Evolutionary conservation across 1,284 basidiomycete species (phyloP), one percentile per base, ranked within the genome.

Genomic region (Rhodotorula sp.): DNA sequence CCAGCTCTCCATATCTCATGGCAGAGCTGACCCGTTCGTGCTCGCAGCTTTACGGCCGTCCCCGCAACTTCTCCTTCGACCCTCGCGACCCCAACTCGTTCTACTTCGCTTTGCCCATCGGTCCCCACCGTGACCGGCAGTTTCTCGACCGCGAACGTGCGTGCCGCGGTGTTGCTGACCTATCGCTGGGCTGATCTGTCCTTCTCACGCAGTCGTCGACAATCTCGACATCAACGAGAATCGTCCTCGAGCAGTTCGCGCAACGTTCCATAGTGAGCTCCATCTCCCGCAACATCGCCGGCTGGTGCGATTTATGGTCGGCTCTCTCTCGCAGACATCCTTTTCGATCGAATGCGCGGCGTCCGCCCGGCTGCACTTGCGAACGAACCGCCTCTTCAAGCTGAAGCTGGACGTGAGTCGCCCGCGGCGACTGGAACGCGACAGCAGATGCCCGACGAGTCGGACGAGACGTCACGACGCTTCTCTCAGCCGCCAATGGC

Each of bases 31-130:
- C 7, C 20, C 34, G 6, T 32, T 3, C 24, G 13, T 5, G n/a
- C n/a, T 24, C 4, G 79, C 84, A 85, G 72, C 83, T 96, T 39
- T 94, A 95, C 79, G 94, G 94, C 47, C 86, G 91, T 51, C 91
- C 92, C 2, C 84, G 86, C 29, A 82, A 84, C 46, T 95, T 94
- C 83, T 89, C 86, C 57, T 96, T 91, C 90, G 90, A 96, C 77
- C 90, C 90, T 68, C 85, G 88, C 27, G 88, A 94, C 79, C 84
- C 87, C 0, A 76, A 79, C 11, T 90, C 72, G 27, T 63, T 74
- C 32, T 79, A 79, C 44, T 82, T 82, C 56, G 76, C 73, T 6
- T 62, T 70, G 32, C 79, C 80, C 15, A 78, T 82, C 69, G 82
- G 81, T 0, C 80, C 80, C 8, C 79, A 78, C 71, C 79, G 80